Percentiles rank a stretch among this genome's conserved stretches.
phyloP scores from a whole-genome alignment of 805 yeast species.

The Yueomyces sinensis region DNA sequence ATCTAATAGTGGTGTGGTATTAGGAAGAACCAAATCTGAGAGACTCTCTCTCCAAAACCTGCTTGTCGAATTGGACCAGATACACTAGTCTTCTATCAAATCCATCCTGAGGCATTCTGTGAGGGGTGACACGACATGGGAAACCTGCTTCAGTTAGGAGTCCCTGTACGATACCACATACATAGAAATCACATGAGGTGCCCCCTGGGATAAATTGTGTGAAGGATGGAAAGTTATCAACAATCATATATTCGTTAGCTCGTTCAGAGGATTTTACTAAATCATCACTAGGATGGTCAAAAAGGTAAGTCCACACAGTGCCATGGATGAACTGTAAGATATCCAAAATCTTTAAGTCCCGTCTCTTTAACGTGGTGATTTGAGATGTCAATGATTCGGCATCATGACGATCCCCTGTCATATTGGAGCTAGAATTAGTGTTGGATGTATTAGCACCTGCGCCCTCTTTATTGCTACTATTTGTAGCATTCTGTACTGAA shows the following conservation, averaged over 20 bases:
- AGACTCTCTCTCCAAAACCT: constrained; percentile 42
- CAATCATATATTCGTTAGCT: constrained; percentile 64
- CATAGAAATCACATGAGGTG: constrained; percentile 68
- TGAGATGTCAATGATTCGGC: constrained; percentile 12
- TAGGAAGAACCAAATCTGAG: constrained; percentile 22
- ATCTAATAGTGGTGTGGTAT: no score
- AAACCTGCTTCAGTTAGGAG: constrained; percentile 60
- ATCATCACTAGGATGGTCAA: constrained; percentile 66
- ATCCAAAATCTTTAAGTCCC: constrained; percentile 57
- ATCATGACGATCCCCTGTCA: neutral
- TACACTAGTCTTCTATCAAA: constrained; percentile 58
- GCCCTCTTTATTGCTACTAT: neutral
- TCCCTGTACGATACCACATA: constrained; percentile 82
- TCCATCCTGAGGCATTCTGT: constrained; percentile 48
- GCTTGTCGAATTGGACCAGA: constrained; percentile 54
- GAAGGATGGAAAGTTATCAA: constrained; percentile 59
- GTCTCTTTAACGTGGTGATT: constrained; percentile 20
- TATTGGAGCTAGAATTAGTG: neutral
- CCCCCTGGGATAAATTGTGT: constrained; percentile 59
- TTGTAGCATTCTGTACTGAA: neutral
- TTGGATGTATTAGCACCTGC: neutral
- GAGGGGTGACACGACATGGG: constrained; percentile 68
- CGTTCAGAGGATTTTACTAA: constrained; percentile 60
- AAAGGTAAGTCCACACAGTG: constrained; percentile 58
- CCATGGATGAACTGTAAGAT: constrained; percentile 62